Conservation (phyloP, 441 rosid genomes). For the Eutrema salsugineum region DNA sequence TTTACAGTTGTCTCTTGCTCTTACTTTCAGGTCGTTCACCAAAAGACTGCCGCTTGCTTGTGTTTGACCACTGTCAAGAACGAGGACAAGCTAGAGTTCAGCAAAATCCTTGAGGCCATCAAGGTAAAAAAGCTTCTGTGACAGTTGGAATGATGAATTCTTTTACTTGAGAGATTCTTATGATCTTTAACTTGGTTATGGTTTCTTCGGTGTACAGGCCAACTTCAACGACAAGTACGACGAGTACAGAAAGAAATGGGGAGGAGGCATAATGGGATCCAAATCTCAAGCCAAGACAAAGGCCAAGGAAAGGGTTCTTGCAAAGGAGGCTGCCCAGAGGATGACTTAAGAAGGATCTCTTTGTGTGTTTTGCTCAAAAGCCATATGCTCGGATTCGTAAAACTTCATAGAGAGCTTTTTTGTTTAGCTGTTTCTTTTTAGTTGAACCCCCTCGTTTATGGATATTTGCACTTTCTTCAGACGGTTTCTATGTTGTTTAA, state of each 20-base stretch:
- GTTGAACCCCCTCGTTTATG: not conserved
- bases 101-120: conserved; percentile 78
- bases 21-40: conserved; percentile 67
- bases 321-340: conserved; percentile 90
- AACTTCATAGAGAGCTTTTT: conserved; percentile 16
- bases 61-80: conserved; percentile 84
- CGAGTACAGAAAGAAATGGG: conserved; percentile 91
- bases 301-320: conserved; percentile 72
- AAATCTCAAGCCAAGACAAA: conserved; percentile 87
- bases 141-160: not conserved
- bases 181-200: not conserved
- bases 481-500: not conserved
- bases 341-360: conserved; percentile 35
- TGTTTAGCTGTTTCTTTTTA: conserved; percentile 9
- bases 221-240: conserved; percentile 91
- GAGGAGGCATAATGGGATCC: conserved; percentile 94
- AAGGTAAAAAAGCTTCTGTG: conserved; percentile 38
- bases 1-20: not conserved
- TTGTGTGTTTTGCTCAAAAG: not conserved
- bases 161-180: too few species aligned
- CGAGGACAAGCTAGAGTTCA: conserved; percentile 81
- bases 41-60: conserved; percentile 78
- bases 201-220: conserved; percentile 37
- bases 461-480: not conserved
- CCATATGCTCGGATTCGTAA: not conserved